A percentile compares a stretch with the other conserved stretches of the same genome.
Evolutionary conservation across 352 stramenopile genomes (phyloP).

Genomic region (Phytopythium ostracodes): DNA sequence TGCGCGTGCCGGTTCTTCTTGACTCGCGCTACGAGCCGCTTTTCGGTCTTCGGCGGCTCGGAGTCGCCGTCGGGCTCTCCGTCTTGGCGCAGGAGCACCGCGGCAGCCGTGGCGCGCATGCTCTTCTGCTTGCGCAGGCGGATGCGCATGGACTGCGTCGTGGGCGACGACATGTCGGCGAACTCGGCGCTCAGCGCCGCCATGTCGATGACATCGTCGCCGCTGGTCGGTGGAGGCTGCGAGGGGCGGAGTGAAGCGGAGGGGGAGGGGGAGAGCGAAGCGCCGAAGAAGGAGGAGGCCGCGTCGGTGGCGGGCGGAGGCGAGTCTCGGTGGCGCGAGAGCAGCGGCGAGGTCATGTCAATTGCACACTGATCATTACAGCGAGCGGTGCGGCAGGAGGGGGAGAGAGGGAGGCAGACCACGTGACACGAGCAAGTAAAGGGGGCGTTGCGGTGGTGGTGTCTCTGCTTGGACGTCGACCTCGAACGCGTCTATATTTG

Average conservation of each 20-base stretch:
- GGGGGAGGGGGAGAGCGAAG: background rate
- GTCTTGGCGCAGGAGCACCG: constrained; percentile 10
- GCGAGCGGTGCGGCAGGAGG: too few relatives aligned
- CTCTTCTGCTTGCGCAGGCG: constrained; percentile 25
- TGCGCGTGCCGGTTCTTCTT: constrained; percentile 35
- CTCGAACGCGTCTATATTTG: background rate
- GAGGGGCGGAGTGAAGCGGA: background rate
- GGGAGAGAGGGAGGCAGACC: too few relatives aligned
- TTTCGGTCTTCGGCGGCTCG: background rate
- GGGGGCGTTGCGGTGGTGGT: background rate
- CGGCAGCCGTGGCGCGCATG: constrained; percentile 8
- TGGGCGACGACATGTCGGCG: constrained; percentile 21
- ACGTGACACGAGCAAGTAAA: background rate
- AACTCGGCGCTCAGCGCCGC: constrained; percentile 17
- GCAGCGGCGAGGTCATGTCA: background rate
- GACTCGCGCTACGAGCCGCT: constrained; percentile 18
- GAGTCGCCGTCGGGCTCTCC: constrained; percentile 3
- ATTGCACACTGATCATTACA: background rate
- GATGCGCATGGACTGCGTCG: constrained; percentile 33
- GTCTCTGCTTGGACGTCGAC: background rate
- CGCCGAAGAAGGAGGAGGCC: background rate
- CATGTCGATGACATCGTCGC: constrained; percentile 7
- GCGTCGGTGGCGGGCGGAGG: background rate
- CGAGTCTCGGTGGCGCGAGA: background rate
- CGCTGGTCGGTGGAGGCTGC: background rate